Base-by-base conservation (phyloP, 352 stramenopile genomes). In the Phytophthora kernoviae region DNA sequence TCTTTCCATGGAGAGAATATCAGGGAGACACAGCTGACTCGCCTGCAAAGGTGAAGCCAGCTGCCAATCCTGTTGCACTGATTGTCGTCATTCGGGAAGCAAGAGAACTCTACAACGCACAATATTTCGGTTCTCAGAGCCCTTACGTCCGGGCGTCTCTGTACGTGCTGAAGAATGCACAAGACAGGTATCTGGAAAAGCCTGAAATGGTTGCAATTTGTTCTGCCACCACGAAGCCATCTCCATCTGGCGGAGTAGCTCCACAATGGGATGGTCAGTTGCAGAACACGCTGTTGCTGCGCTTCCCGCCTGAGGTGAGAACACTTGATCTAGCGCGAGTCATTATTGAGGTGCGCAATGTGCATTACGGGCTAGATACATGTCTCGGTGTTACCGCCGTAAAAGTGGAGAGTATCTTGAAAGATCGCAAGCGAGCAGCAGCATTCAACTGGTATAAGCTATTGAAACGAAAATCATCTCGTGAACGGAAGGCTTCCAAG, bases 361-460 rank as follows among this genome's bases (percentile, higher is more conserved):
- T 93, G 45, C 81, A 77, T 10, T 94, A 93, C 32, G 87, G 87
- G 34, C 87, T 94, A 52, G 85, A 96, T 55, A 91, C 84, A 24
- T 94, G 83, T 51, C 75, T 96, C 1, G 87, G 87, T 43, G 83
- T 96, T 15, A 90, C 81, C 5, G 84, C 87, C 15, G 81, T 94
- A 17, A 92, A 91, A 56, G 58, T 93, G 14, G 81, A 90, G 21
- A 94, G 75, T 14, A 91, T 94, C 55, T 65, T 92, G 34, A 87
- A 87, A 50, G 82, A 90, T 61, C 76, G 73, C 11, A 87, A 87
- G 36, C 81, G 87, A 18, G 81, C 84, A 26, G 85, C 79, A 62
- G 79, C 79, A 9, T 96, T 96, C 58, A 92, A 93, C 57, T 94
- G 84, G 84, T 94, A 96, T 60, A 93, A 93, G 37, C 40, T 96